Conservation (phyloP, 192 early-diverging fungal genomes). For the Chytriomyces sp. region DNA sequence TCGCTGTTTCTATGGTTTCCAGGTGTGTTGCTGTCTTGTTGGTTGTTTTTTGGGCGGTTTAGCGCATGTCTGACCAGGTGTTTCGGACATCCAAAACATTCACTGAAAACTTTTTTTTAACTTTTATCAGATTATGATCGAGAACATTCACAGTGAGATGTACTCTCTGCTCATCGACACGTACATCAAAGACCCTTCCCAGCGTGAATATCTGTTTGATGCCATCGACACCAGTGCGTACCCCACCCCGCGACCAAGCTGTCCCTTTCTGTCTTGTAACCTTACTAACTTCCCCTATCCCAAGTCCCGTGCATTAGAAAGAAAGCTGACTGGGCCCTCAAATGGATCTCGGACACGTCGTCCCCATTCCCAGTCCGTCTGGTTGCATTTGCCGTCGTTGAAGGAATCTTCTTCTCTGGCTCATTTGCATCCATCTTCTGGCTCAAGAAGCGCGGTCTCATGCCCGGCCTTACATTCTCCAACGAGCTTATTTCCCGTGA, state of each 20-base stretch:
- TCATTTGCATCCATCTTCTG: constrained; percentile 98
- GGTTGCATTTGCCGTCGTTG: constrained; percentile 96
- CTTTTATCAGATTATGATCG: constrained; percentile 80
- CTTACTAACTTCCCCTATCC: not conserved
- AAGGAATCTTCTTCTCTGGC: constrained; percentile 98
- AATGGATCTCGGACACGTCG: constrained; percentile 83
- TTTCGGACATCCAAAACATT: constrained; percentile 17
- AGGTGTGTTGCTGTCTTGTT: constrained; percentile 42
- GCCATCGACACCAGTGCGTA: constrained; percentile 88
- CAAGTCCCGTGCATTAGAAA: constrained; percentile 90
- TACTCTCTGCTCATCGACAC: constrained; percentile 95
- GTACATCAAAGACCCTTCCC: constrained; percentile 86
- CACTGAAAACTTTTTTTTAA: not conserved
- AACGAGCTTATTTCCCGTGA: constrained; percentile 98
- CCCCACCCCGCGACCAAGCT: not conserved
- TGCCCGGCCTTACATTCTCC: constrained; percentile 97
- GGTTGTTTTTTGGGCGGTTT: not conserved
- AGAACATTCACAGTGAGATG: constrained; percentile 95
- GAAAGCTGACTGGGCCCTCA: constrained; percentile 97
- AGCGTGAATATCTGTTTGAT: constrained; percentile 87
- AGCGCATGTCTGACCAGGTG: too few species aligned
- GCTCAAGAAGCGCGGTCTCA: constrained; percentile 98
- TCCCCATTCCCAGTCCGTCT: constrained; percentile 90
- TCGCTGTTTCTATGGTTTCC: constrained; percentile 94
- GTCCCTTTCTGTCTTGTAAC: constrained; percentile 9